Evolutionary conservation across 1,284 basidiomycete species (phyloP), one percentile per base, ranked within the genome.

Genomic region (Tilletiaria anomala): DNA sequence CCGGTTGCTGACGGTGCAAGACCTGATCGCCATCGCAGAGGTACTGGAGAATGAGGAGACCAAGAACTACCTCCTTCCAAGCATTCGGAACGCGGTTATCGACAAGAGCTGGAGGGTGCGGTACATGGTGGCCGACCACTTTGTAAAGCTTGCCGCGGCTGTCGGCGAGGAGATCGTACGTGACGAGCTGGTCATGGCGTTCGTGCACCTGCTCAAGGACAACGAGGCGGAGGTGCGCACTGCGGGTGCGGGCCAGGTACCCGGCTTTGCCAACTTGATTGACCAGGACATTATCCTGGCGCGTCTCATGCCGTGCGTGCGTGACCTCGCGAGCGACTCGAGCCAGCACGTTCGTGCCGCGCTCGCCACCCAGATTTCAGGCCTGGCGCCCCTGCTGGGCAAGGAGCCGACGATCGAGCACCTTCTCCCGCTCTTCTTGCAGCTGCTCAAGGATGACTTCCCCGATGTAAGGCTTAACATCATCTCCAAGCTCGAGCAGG

Each of bases 101-200:
- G 93, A 99, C 70, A 94, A 94, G 75, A 91, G 87, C 68, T 99
- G 93, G 93, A 75, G 93, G 57, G 93, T 99, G 39, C 76, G 93
- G 60, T 99, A 96, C 71, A 97, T 97, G 91, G 87, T 89, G 14
- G 93, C 91, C 4, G 89, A 80, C 56, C 85, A 97, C 70, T 97
- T 97, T 71, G 93, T 97, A 51, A 83, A 88, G 51, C 46, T 99
- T 29, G 88, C 93, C 2, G 82, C 89, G 62, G 80, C 84, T 12
- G 84, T 94, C 22, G 89, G 89, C 11, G 73, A 77, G 52, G 86
- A 89, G 38, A 78, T 97, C 43, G 84, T 96, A 37, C 76, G 86
- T 50, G 91, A 96, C 56, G 93, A 99, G 67, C 73, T 97, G 44
- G 86, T 93, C 47, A 78, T 78, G 36, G 87, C 93, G 48, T 97